These are phyloP conservation scores for Pseudomassariella vexata DNA, from an alignment of 2,329 filamentous ascomycete genomes.

Conservation along the genomic window DNA sequence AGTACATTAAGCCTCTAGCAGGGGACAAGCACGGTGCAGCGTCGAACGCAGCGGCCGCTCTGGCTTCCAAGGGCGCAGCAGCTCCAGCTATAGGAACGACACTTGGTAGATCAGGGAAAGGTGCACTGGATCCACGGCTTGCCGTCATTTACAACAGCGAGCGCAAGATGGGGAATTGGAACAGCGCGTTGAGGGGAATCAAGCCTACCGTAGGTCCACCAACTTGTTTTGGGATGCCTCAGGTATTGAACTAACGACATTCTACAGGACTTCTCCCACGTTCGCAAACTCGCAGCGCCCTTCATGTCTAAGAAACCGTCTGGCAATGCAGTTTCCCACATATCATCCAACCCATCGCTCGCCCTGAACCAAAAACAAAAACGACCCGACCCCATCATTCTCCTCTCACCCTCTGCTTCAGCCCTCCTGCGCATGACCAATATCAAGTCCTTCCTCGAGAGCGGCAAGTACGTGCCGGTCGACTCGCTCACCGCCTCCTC, in stretches of 20 bases:
- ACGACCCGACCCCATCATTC: conserved; percentile 79
- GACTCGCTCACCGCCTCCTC: conserved; percentile 56
- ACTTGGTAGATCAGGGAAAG: conserved; percentile 52
- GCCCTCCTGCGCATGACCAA: conserved; percentile 93
- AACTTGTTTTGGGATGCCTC: background rate
- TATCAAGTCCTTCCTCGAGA: conserved; percentile 87
- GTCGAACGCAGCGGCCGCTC: conserved; percentile 32
- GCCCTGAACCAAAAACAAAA: conserved; percentile 49
- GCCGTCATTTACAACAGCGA: conserved; percentile 89
- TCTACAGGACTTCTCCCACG: conserved; percentile 83
- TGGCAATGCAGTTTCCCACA: conserved; percentile 27
- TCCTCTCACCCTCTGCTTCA: conserved; percentile 92
- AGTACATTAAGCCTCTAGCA: conserved; percentile 82
- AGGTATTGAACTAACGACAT: background rate
- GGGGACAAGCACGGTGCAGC: conserved; percentile 52
- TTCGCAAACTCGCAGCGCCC: conserved; percentile 76
- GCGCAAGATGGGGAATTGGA: conserved; percentile 86
- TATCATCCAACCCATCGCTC: conserved; percentile 38
- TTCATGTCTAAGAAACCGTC: conserved; percentile 63
- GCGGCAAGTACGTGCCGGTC: conserved; percentile 73
- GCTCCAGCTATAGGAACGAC: conserved; percentile 36
- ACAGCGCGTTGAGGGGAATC: conserved; percentile 77
- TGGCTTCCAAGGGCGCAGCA: conserved; percentile 31
- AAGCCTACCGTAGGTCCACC: conserved; percentile 69
- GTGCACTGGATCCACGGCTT: conserved; percentile 71